Percentiles rank a stretch among this genome's conserved stretches.
Evolutionary conservation across 345 rosid species (phyloP).

Genomic region (Alliaria petiolata): DNA sequence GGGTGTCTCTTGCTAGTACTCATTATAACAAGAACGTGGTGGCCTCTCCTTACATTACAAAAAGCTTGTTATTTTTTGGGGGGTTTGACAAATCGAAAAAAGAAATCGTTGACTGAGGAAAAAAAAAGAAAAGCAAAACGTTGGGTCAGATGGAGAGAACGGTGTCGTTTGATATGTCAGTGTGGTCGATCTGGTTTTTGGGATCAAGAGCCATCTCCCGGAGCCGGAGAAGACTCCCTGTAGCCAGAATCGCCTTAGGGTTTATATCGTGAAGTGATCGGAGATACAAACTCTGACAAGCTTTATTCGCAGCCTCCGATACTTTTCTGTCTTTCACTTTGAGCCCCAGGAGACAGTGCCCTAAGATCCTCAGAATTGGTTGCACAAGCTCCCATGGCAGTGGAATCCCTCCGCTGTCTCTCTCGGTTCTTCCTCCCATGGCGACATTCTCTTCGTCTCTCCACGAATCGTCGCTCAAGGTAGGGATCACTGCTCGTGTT

Average conservation of each 20-base stretch:
- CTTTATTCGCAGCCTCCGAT: constrained; percentile 41
- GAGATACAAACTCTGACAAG: constrained; percentile 55
- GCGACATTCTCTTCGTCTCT: background rate
- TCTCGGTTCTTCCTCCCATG: constrained; percentile 3
- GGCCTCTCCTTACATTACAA: constrained; percentile 10
- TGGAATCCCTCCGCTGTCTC: constrained; percentile 36
- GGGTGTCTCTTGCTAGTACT: background rate
- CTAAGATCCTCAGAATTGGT: constrained; percentile 65
- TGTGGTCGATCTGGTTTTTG: constrained; percentile 42
- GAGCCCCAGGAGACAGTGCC: constrained; percentile 65
- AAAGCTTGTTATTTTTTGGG: background rate
- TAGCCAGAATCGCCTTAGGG: constrained; percentile 66
- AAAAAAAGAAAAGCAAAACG: background rate
- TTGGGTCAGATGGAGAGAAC: constrained; percentile 3
- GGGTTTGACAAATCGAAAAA: constrained; percentile 1
- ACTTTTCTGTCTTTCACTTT: constrained; percentile 30
- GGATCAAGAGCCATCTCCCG: constrained; percentile 45
- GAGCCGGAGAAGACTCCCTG: constrained; percentile 60
- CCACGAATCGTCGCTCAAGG: constrained; percentile 11
- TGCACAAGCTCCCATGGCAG: constrained; percentile 85
- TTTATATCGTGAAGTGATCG: constrained; percentile 62
- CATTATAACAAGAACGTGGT: background rate
- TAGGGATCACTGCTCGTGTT: constrained; percentile 10
- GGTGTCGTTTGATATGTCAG: constrained; percentile 42
- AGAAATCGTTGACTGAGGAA: constrained; percentile 5